These are phyloP conservation scores for Domatiomyces globalis DNA, from an alignment of 2,329 filamentous ascomycete species.

Conservation along the genomic window DNA sequence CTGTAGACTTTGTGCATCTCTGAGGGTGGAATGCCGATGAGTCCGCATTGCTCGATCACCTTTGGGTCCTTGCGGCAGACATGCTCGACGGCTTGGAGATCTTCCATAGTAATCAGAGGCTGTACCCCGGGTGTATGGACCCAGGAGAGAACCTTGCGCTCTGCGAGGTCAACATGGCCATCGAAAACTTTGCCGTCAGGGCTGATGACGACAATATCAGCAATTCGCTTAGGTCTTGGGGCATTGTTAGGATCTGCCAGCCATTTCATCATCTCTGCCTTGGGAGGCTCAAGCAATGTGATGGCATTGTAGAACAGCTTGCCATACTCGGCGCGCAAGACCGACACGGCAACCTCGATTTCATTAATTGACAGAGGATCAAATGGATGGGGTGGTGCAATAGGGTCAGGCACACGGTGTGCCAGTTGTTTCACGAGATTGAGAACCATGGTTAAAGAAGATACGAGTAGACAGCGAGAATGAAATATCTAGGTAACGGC, in stretches of 20 bases:
- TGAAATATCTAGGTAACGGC: too few species aligned
- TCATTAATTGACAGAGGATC: constrained; percentile 61
- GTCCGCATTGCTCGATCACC: constrained; percentile 78
- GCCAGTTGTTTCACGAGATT: constrained; percentile 51
- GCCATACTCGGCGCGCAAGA: constrained; percentile 56
- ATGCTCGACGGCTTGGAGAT: constrained; percentile 66
- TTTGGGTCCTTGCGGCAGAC: constrained; percentile 63
- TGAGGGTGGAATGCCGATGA: constrained; percentile 63
- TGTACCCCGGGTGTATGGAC: constrained; percentile 61
- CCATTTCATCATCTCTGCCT: constrained; percentile 71
- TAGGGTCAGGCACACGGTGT: constrained; percentile 35
- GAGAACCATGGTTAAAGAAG: constrained; percentile 37
- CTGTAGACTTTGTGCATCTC: constrained; percentile 96
- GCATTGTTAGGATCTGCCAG: constrained; percentile 48
- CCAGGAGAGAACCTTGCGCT: constrained; percentile 58
- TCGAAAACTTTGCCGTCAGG: constrained; percentile 69
- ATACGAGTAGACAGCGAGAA: neutral
- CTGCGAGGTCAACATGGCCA: constrained; percentile 59
- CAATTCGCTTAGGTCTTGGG: constrained; percentile 54
- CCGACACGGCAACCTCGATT: constrained; percentile 55
- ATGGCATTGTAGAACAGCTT: constrained; percentile 76
- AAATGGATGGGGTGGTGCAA: constrained; percentile 51
- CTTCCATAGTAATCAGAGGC: constrained; percentile 85
- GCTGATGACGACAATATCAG: constrained; percentile 71
- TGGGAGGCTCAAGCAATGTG: constrained; percentile 70